Base-by-base conservation (phyloP, 163 green algal genomes). In the Scenedesmus sp. region DNA sequence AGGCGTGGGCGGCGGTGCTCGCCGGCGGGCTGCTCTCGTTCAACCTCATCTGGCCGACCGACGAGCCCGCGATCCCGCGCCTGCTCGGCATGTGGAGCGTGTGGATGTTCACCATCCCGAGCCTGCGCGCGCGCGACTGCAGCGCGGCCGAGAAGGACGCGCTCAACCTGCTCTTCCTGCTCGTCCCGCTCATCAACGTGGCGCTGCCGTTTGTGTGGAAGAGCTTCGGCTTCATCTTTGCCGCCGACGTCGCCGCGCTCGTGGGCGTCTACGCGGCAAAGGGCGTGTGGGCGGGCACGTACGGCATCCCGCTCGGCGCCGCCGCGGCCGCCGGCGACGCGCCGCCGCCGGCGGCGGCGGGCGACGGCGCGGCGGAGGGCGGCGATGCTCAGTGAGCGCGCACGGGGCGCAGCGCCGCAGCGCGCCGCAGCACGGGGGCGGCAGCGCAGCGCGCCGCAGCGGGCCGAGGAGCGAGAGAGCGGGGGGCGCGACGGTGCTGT, bases 31-130 rank as follows among this genome's bases (percentile, higher is more conserved):
- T 98, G 36, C 86, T 99, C 6, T 96, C 95, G 14, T 99, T 94
- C 89, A 99, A 99, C 84, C n/a, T 98, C 20, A 78, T 99, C 10
- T 96, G 96, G 60, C 96, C 96, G 4, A 96, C 92, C 18, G 94
- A 99, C 33, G 67, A 96, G 70, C 95, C 96, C 33, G 88, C 86
- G 82, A 98, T 99, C 67, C 85, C 93, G 18, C 89, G 95, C 7
- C 84, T 99, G 14, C 84, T 98, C 47, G 96, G 96, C 66, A 97
- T 98, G 94, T 98, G 94, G 93, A 91, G 84, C 29, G 91, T 97
- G 63, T 98, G 94, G 93, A 98, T 98, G 93, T 97, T 98, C 83
- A 97, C 95, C 17, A 89, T 99, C 42, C 96, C 96, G 1, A 94
- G 90, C 0, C 85, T 98, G 77, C 86, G 96, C 6, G 96, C 96